Evolutionary conservation across 352 stramenopile genomes (phyloP).

Genomic region (Phytophthora multivora): DNA sequence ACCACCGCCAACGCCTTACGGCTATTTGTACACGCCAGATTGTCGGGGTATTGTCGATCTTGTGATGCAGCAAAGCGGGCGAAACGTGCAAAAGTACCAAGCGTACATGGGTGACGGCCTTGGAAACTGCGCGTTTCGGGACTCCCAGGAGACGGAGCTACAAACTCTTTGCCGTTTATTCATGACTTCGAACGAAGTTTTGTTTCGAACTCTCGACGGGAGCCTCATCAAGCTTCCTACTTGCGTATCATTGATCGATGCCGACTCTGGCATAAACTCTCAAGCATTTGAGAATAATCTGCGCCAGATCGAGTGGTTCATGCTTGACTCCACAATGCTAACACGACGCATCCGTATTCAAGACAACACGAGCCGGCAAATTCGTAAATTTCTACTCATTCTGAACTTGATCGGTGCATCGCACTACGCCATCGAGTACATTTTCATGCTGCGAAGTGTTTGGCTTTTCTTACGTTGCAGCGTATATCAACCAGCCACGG

Average conservation of each 20-base stretch:
- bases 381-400: conserved; percentile 37
- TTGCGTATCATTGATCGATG: conserved; percentile 13
- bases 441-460: conserved; percentile 22
- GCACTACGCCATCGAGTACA: conserved; percentile 35
- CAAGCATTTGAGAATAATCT: conserved; percentile 18
- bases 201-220: conserved; percentile 16
- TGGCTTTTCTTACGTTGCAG: conserved; percentile 28
- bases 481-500: conserved; percentile 8
- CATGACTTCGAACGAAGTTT: not conserved
- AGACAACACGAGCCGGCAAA: conserved; percentile 43
- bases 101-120: conserved; percentile 5
- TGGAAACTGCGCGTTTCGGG: conserved; percentile 32
- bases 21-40: conserved; percentile 41
- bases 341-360: conserved; percentile 34
- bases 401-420: conserved; percentile 36
- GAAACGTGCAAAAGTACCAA: not conserved
- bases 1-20: conserved; percentile 32
- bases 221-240: conserved; percentile 10
- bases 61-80: conserved; percentile 11
- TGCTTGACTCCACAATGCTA: conserved; percentile 25
- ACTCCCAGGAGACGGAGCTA: conserved; percentile 38
- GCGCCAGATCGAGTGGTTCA: conserved; percentile 36
- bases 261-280: not conserved
- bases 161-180: conserved; percentile 22
- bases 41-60: conserved; percentile 26